A percentile compares a stretch with the other conserved stretches of the same genome.
Conservation (phyloP, 2,329 filamentous ascomycete genomes). For the Falciphora oryzae region DNA sequence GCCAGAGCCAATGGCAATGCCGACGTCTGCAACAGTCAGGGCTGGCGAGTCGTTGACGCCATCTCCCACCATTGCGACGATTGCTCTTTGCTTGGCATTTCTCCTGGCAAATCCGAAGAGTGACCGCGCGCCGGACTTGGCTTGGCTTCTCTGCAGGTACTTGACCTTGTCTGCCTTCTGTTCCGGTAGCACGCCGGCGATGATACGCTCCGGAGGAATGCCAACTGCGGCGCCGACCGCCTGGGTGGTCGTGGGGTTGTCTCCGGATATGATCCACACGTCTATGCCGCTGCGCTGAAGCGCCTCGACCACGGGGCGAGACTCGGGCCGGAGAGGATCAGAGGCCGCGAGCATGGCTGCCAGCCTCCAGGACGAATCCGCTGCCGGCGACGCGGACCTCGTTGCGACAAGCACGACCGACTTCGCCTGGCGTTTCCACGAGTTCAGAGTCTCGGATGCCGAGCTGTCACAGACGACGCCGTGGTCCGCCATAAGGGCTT, state of each 20-base stretch:
- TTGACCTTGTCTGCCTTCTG: slow-evolving; percentile 72
- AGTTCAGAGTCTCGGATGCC: slow-evolving; percentile 34
- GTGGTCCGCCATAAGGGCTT: slow-evolving; percentile 56
- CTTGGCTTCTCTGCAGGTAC: slow-evolving; percentile 51
- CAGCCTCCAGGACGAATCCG: slow-evolving; percentile 1
- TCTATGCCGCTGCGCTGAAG: slow-evolving; percentile 63
- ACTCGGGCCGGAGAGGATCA: slow-evolving; percentile 74
- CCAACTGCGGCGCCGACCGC: slow-evolving; percentile 73
- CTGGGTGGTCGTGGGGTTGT: slow-evolving; percentile 77
- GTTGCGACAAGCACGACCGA: slow-evolving; percentile 56
- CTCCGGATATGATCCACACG: slow-evolving; percentile 90
- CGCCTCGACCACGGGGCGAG: slow-evolving; percentile 55
- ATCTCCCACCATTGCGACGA: slow-evolving; percentile 80
- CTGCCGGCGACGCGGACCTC: slow-evolving; percentile 18
- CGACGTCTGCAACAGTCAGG: slow-evolving; percentile 72
- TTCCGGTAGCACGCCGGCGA: slow-evolving; percentile 82
- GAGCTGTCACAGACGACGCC: slow-evolving; percentile 31
- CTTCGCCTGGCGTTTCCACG: slow-evolving; percentile 59
- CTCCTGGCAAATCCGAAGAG: too few relatives aligned
- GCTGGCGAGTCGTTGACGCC: slow-evolving; percentile 87
- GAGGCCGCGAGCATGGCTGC: slow-evolving; percentile 66
- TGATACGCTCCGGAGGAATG: slow-evolving; percentile 67
- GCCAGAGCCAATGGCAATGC: slow-evolving; percentile 77
- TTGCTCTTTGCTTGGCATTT: slow-evolving; percentile 30
- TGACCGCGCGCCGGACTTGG: too few relatives aligned